phyloP scores from a whole-genome alignment of 140 eudicot genomes.

The Flaveria floridana region DNA sequence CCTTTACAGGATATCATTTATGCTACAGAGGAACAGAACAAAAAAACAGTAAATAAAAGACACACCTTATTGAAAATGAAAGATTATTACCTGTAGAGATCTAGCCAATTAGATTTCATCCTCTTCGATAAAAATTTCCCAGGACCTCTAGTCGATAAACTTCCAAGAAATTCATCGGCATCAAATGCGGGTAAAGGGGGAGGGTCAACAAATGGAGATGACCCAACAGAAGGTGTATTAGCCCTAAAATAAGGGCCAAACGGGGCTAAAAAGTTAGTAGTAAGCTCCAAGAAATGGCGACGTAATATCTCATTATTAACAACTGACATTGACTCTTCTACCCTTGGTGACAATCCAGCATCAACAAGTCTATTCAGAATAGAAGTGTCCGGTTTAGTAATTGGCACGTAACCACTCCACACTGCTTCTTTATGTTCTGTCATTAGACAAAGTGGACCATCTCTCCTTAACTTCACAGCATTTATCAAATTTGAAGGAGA shows the following conservation, averaged over 20 bases:
- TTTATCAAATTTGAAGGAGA: slow-evolving; percentile 72
- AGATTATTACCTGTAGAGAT: slow-evolving; percentile 70
- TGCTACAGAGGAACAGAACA: not conserved
- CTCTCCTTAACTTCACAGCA: slow-evolving; percentile 81
- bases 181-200: slow-evolving; percentile 76
- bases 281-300: slow-evolving; percentile 92
- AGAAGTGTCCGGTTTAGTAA: slow-evolving; percentile 89
- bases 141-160: slow-evolving; percentile 85
- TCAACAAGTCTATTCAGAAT: slow-evolving; percentile 87
- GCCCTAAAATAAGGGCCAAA: slow-evolving; percentile 87
- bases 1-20: not conserved
- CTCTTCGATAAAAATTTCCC: slow-evolving; percentile 88
- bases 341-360: slow-evolving; percentile 92
- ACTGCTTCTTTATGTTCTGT: slow-evolving; percentile 90
- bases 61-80: slow-evolving; percentile 5
- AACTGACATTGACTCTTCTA: slow-evolving; percentile 98
- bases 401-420: slow-evolving; percentile 72
- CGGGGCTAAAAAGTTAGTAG: slow-evolving; percentile 92
- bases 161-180: slow-evolving; percentile 69
- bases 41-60: not conserved
- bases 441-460: slow-evolving; percentile 95
- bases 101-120: slow-evolving; percentile 92
- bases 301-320: slow-evolving; percentile 93
- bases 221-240: slow-evolving; percentile 80
- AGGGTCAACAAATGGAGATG: slow-evolving; percentile 89